Conservation (phyloP, 495 filamentous ascomycete genomes). For the Glarea lozoyensis region DNA sequence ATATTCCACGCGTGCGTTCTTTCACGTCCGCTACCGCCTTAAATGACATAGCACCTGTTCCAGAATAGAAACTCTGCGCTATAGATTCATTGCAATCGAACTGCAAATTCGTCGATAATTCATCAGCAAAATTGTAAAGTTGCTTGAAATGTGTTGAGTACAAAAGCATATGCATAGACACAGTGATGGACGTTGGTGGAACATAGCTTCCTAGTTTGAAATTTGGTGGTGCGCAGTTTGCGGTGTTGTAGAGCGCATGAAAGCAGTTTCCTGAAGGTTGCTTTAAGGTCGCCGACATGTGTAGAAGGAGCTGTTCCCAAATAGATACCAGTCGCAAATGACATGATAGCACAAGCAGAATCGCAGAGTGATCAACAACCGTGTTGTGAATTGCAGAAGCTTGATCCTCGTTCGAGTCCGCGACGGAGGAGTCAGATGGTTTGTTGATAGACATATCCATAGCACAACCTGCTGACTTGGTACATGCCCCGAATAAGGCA, state of each 20-base stretch:
- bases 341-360: constrained; percentile 25
- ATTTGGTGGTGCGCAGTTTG: constrained; percentile 17
- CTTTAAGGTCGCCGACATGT: constrained; percentile 22
- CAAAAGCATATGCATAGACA: constrained; percentile 26
- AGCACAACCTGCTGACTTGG: too few relatives aligned
- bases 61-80: neutral
- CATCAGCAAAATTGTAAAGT: constrained; percentile 9
- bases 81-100: neutral
- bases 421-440: neutral
- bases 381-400: constrained; percentile 3
- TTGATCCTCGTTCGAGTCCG: neutral
- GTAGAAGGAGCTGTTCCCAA: constrained; percentile 22
- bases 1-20: neutral
- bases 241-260: constrained; percentile 10
- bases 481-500: constrained; percentile 7
- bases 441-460: neutral
- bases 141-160: constrained; percentile 17
- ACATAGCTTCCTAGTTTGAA: constrained; percentile 26
- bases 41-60: neutral
- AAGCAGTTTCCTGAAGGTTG: constrained; percentile 13
- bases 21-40: neutral
- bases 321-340: constrained; percentile 23
- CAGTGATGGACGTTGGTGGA: constrained; percentile 19
- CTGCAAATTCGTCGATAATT: constrained; percentile 6
- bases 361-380: constrained; percentile 22